phyloP scores from a whole-genome alignment of 176 grass and related monocot genomes.

The Dactylis glomerata region DNA sequence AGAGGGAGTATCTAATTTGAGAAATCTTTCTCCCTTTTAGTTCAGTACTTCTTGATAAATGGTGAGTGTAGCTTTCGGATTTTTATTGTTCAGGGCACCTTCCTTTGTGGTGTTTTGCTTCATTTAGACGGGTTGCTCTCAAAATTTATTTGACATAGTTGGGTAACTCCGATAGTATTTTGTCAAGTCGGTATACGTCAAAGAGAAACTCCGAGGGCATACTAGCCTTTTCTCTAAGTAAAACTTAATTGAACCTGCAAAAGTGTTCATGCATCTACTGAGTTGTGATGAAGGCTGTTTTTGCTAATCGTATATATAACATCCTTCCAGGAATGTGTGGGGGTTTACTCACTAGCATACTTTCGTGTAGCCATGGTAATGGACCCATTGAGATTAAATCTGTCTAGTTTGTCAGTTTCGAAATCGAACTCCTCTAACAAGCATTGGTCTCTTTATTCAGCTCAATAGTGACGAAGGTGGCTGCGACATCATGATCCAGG shows the following conservation, averaged over 20 bases:
- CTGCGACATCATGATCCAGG: no score
- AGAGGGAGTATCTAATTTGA: background rate
- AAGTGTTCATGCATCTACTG: background rate
- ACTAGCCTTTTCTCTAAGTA: background rate
- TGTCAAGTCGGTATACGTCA: background rate
- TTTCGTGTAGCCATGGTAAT: no score
- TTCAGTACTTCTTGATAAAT: background rate
- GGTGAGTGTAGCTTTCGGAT: background rate
- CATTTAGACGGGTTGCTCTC: background rate
- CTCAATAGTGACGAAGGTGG: no score
- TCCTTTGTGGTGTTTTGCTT: background rate
- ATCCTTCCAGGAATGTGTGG: no score
- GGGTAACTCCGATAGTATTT: background rate
- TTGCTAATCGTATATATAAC: background rate
- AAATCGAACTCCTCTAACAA: no score
- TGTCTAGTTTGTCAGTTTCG: no score
- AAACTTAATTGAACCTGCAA: background rate
- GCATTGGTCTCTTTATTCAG: no score
- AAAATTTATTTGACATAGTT: background rate
- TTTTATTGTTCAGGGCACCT: background rate
- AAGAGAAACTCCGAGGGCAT: background rate
- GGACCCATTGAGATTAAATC: no score
- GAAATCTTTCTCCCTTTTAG: background rate
- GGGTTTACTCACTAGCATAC: no score
- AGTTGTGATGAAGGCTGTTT: background rate